Evolutionary conservation across 75 land plant genomes (phyloP).

Genomic region (Isoetes taiwanensis): DNA sequence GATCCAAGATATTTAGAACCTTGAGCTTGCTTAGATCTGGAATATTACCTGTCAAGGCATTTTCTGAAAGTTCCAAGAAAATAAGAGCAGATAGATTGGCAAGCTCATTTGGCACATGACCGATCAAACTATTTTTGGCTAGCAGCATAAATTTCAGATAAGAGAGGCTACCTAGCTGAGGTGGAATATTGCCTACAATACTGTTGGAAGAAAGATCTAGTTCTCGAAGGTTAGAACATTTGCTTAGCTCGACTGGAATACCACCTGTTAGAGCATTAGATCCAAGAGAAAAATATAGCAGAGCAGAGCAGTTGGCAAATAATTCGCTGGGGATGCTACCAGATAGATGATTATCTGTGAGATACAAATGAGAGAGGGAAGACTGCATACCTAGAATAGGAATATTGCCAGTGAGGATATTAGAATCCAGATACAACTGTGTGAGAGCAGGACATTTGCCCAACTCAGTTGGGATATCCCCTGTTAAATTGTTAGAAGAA

Average conservation of each 20-base stretch:
- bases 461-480: no score
- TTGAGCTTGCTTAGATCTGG: no score
- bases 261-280: constrained; percentile 28
- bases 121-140: constrained; percentile 69
- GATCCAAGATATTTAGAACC: no score
- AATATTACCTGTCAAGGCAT: no score
- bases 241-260: no score
- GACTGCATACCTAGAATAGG: constrained; percentile 25
- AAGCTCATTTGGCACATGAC: constrained; percentile 40
- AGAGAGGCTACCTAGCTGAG: constrained; percentile 29
- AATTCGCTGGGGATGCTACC: constrained; percentile 51
- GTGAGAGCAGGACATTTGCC: no score
- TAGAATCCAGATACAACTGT: no score
- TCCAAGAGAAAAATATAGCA: constrained; percentile 16
- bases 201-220: constrained; percentile 35
- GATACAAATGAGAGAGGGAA: constrained; percentile 22
- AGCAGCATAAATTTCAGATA: constrained; percentile 35
- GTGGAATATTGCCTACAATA: constrained; percentile 57
- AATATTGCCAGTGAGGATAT: no score
- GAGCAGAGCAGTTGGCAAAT: constrained; percentile 22
- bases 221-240: constrained; percentile 25
- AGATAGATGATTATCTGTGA: constrained; percentile 38
- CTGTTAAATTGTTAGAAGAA: no score
- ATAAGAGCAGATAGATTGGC: no score
- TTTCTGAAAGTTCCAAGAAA: no score